Base-by-base conservation (phyloP, 23 red algal genomes). In the Gracilaria gracilis region DNA sequence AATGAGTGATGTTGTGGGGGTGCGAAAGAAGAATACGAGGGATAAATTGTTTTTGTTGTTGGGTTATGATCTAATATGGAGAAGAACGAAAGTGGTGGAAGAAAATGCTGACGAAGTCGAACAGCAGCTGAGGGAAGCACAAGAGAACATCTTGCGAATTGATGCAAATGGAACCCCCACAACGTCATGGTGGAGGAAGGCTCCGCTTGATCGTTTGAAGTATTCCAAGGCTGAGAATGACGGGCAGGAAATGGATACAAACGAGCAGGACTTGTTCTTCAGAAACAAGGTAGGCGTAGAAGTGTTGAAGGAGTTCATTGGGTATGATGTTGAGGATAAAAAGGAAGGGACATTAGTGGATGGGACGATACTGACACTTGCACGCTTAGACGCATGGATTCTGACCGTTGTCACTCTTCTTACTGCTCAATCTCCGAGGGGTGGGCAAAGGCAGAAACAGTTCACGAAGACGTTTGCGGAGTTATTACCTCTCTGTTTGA, bases 21-120 rank as follows among this genome's bases (percentile, higher is more conserved):
- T 73, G 5, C 19, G 40, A 23, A 73, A 73, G 27, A 17, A 23
- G 31, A 47, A 38, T 42, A 27, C 67, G 27, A 38, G 67, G 34
- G 67, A 73, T n/a, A 73, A 73, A 33, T 17, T 73, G 4, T 73
- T 73, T 47, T 17, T 47, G 67, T 4, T 73, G 9, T 4, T 73
- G 19, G 27, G 27, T 2, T 73, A 73, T 23, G 67, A 33, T 47
- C 16, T 29, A 4, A 73, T 73, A 11, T 38, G 36, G 40, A 73
- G 67, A 47, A 38, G 67, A 73, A 27, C 67, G 20, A 73, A 33
- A 23, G 7, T 47, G 27, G 24, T 27, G 19, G 67, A 73, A 73
- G 67, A 47, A 21, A 73, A 38, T 20, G 67, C 34, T 17, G 4
- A n/a, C 16, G 67, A 73, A 47, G 6, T 73, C 14, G 19, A 7